Percentiles rank a stretch among this genome's conserved stretches.
Evolutionary conservation across 78 protist genomes (phyloP).

Genomic region (Salpingoeca rosetta): DNA sequence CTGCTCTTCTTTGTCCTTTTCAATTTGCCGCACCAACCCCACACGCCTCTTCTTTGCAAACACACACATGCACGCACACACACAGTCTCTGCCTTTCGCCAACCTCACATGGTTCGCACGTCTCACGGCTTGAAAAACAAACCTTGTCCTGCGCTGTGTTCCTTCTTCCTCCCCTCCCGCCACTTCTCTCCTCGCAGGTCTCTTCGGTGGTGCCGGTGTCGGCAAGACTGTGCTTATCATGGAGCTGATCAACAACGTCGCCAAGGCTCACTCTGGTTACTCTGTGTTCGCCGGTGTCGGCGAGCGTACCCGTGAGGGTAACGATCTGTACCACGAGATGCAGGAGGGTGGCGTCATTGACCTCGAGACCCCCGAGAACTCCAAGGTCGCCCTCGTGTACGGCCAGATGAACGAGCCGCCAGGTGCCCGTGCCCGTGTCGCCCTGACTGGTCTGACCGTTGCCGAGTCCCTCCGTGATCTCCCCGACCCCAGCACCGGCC

Average conservation of each 20-base stretch:
- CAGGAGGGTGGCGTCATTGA: conserved; percentile 91
- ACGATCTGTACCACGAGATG: conserved; percentile 98
- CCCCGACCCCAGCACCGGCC: no score
- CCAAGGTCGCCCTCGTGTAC: conserved; percentile 96
- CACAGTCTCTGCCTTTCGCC: no score
- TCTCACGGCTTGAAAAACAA: no score
- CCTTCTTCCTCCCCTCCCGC: no score
- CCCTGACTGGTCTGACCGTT: conserved; percentile 92
- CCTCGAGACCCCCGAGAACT: conserved; percentile 59
- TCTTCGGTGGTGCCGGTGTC: conserved; percentile 99
- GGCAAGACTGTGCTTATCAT: conserved; percentile 96
- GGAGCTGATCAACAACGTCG: conserved; percentile 98
- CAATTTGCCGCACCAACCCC: no score
- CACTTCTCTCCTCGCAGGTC: conserved; percentile 1
- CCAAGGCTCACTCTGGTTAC: conserved; percentile 97
- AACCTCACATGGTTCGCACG: no score
- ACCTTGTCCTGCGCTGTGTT: no score
- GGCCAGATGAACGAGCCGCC: conserved; percentile 99
- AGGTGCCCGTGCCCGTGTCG: conserved; percentile 98
- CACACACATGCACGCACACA: no score
- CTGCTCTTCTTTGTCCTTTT: no score
- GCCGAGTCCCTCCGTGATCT: conserved; percentile 99
- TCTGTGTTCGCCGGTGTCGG: conserved; percentile 99
- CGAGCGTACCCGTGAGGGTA: conserved; percentile 98
- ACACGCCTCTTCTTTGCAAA: no score